phyloP scores from a whole-genome alignment of 2,329 filamentous ascomycete genomes.

The Penicillium psychrosexuale region DNA sequence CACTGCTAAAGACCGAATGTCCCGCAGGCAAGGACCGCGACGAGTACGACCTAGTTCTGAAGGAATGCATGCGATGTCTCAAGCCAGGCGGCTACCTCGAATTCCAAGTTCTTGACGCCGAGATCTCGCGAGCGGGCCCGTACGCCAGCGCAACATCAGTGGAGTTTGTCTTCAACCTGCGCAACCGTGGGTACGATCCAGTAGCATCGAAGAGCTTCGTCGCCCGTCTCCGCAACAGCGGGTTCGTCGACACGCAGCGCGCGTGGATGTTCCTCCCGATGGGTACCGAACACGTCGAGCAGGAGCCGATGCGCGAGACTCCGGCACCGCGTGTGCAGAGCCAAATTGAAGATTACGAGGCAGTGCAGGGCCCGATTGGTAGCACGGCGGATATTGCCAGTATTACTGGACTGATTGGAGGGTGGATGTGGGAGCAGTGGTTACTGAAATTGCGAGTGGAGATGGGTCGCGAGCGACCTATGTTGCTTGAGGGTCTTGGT shows the following conservation, averaged over 20 bases:
- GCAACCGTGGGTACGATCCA: slow-evolving; percentile 86
- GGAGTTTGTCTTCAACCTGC: slow-evolving; percentile 87
- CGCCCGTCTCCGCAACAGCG: slow-evolving; percentile 66
- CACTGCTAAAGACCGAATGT: slow-evolving; percentile 67
- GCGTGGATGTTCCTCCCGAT: slow-evolving; percentile 89
- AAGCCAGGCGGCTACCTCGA: slow-evolving; percentile 93
- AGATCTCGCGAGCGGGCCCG: slow-evolving; percentile 80
- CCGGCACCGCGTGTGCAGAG: slow-evolving; percentile 38
- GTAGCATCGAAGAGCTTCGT: slow-evolving; percentile 79
- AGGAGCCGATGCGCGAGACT: slow-evolving; percentile 44
- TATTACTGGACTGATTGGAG: slow-evolving; percentile 76
- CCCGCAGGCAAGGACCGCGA: slow-evolving; percentile 67
- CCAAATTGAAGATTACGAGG: slow-evolving; percentile 53
- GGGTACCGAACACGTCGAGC: slow-evolving; percentile 54
- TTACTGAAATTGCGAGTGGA: slow-evolving; percentile 83
- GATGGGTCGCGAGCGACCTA: slow-evolving; percentile 64
- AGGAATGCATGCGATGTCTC: slow-evolving; percentile 83
- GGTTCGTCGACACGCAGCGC: slow-evolving; percentile 77
- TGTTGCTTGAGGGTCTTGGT: slow-evolving; percentile 55
- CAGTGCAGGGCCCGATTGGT: slow-evolving; percentile 55
- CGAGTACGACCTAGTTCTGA: slow-evolving; percentile 82
- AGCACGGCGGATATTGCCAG: slow-evolving; percentile 69
- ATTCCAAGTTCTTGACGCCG: slow-evolving; percentile 84
- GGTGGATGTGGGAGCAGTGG: slow-evolving; percentile 96
- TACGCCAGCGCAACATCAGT: slow-evolving; percentile 77